Evolutionary conservation across 2,329 filamentous ascomycete genomes (phyloP).

Genomic region (Tolypocladium inflatum): DNA sequence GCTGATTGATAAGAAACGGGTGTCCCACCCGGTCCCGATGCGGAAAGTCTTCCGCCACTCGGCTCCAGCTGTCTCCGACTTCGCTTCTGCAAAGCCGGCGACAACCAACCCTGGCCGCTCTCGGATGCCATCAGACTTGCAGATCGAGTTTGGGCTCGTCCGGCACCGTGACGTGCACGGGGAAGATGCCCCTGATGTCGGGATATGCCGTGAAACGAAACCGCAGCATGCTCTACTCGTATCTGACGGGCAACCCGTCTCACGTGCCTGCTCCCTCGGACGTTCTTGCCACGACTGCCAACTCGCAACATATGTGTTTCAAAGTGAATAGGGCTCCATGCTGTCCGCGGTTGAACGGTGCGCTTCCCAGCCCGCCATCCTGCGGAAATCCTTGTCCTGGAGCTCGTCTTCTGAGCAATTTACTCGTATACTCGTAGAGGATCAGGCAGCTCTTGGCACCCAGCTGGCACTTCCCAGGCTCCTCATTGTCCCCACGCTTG

Average conservation of each 20-base stretch:
- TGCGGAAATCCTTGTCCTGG: neutral
- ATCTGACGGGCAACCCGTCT: neutral
- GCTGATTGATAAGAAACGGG: conserved; percentile 5
- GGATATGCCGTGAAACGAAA: too few relatives aligned
- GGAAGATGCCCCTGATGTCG: neutral
- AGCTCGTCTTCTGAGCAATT: neutral
- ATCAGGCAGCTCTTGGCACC: neutral
- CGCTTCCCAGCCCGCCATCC: neutral
- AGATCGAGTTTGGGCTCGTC: neutral
- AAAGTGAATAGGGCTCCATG: neutral
- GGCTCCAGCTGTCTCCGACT: neutral
- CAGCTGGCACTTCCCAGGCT: neutral
- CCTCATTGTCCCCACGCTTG: neutral
- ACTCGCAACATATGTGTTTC: neutral
- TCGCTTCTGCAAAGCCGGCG: neutral
- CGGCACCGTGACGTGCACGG: neutral
- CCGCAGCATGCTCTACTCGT: neutral
- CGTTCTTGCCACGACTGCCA: neutral
- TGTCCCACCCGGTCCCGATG: neutral
- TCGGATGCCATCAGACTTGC: neutral
- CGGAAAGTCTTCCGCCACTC: neutral
- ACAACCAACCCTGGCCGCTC: neutral
- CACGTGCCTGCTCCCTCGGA: neutral
- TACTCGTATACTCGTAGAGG: too few relatives aligned
- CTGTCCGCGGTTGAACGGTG: neutral